These are phyloP conservation scores for Mycena kentingensis DNA, from an alignment of 768 basidiomycete species.

Conservation along the genomic window DNA sequence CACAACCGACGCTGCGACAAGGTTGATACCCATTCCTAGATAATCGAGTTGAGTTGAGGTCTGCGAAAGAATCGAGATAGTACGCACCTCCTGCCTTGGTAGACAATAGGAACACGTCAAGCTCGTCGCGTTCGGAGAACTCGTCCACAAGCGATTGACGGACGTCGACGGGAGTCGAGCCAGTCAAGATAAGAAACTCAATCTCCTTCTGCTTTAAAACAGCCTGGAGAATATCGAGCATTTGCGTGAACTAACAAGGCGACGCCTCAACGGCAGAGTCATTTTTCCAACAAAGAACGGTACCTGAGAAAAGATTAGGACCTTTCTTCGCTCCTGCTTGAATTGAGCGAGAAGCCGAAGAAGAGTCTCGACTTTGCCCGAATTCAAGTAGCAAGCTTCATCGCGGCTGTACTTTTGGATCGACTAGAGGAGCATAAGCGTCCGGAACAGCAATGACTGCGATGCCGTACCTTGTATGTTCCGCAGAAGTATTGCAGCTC, in stretches of 20 bases:
- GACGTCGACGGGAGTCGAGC: slow-evolving; percentile 90
- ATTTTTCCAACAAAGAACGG: too few species aligned
- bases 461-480: slow-evolving; percentile 72
- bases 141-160: slow-evolving; percentile 94
- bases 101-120: slow-evolving; percentile 87
- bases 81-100: slow-evolving; percentile 80
- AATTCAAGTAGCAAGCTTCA: slow-evolving; percentile 75
- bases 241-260: slow-evolving; percentile 80
- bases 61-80: not conserved
- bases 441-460: not conserved
- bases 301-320: slow-evolving; percentile 95
- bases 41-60: slow-evolving; percentile 8
- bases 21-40: slow-evolving; percentile 88
- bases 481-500: slow-evolving; percentile 88
- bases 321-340: slow-evolving; percentile 66
- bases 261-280: too few species aligned
- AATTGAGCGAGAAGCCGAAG: slow-evolving; percentile 72
- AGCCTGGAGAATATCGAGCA: slow-evolving; percentile 88
- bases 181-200: slow-evolving; percentile 84
- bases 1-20: slow-evolving; percentile 94
- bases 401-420: slow-evolving; percentile 74
- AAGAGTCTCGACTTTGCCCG: slow-evolving; percentile 83
- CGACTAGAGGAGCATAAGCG: slow-evolving; percentile 44
- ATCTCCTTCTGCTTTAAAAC: slow-evolving; percentile 72
- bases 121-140: slow-evolving; percentile 85